A percentile compares a stretch with the other conserved stretches of the same genome.
Conservation (phyloP, 140 eudicot genomes). For the Oenanthe javanica region DNA sequence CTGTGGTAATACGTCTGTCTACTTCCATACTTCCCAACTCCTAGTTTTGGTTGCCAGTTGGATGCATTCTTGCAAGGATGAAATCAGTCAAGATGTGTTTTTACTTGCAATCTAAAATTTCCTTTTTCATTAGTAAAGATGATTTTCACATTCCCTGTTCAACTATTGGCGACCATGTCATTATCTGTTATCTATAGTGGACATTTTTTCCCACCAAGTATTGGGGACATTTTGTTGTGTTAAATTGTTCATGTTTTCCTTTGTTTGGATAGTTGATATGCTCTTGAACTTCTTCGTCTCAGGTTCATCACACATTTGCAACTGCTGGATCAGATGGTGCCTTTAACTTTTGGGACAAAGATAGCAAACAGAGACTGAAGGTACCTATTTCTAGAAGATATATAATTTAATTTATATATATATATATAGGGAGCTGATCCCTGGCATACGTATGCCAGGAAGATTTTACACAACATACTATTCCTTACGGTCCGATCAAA, state of each 20-base stretch:
- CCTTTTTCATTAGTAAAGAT: not conserved
- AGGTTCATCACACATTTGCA: constrained; percentile 89
- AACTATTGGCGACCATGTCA: not conserved
- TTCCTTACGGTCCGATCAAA: too few species aligned
- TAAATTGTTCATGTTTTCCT: not conserved
- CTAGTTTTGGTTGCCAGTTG: not conserved
- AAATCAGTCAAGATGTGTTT: not conserved
- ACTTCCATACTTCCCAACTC: not conserved
- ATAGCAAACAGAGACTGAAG: constrained; percentile 94
- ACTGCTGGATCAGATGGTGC: constrained; percentile 98
- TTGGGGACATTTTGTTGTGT: not conserved
- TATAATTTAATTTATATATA: too few species aligned
- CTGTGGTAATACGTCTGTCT: not conserved
- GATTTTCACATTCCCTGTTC: not conserved
- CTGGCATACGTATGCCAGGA: too few species aligned
- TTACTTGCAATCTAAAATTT: not conserved
- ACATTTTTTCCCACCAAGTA: not conserved
- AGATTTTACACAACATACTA: too few species aligned
- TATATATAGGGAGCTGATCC: too few species aligned
- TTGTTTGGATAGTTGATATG: not conserved
- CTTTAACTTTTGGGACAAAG: constrained; percentile 95
- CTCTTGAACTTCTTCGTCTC: constrained; percentile 12
- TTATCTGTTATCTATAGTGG: not conserved
- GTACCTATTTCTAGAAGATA: constrained; percentile 20
- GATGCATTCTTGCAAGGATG: not conserved